Evolutionary conservation across 2,329 filamentous ascomycete species (phyloP), one percentile per base, ranked within the genome.

Genomic region (Acrodontium crateriforme): DNA sequence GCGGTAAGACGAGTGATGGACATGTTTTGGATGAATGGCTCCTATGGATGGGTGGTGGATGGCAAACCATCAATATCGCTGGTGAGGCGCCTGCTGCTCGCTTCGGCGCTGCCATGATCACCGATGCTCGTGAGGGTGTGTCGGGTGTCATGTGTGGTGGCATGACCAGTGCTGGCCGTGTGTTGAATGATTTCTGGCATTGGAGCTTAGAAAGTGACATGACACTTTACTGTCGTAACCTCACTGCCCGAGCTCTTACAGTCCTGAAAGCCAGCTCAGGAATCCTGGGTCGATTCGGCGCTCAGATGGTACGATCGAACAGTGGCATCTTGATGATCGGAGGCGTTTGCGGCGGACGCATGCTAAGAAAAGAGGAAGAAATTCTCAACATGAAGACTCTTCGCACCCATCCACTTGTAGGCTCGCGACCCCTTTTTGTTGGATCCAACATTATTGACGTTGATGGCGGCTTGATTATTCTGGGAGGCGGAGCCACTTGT

Each of bases 401-500:
- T 10, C 39, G 42, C 14, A 37, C 45, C n/a, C 37, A 48, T 29
- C 40, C 47, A 9, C 36, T 49, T 9, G 32, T 44, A 25, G 53
- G 53, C 12, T 56, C 58, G 12, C 58, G 72, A 29, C 82, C 82
- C 9, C 61, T 92, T 5, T 63, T 92, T 27, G 62, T 83, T 27
- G 83, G 85, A 2, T 67, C 74, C 30, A 73, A 73, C 4, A 59
- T 67, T 6, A 53, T 67, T 9, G 47, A 57, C 16, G 54, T 65
- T 1, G 55, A 56, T 16, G 44, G 58, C 16, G 54, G 65, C 11
- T 43, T 84, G 3, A 44, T 81, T 7, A 56, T 91, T 6, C 53
- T 78, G 25, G 83, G 83, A 2, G 85, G 85, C 10, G 85, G 83
- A 19, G 82, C 79, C 10, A 81, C 83, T 0, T 92, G 83, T 50